phyloP scores from a whole-genome alignment of 1,284 basidiomycete species.

The Irpex lacteus region DNA sequence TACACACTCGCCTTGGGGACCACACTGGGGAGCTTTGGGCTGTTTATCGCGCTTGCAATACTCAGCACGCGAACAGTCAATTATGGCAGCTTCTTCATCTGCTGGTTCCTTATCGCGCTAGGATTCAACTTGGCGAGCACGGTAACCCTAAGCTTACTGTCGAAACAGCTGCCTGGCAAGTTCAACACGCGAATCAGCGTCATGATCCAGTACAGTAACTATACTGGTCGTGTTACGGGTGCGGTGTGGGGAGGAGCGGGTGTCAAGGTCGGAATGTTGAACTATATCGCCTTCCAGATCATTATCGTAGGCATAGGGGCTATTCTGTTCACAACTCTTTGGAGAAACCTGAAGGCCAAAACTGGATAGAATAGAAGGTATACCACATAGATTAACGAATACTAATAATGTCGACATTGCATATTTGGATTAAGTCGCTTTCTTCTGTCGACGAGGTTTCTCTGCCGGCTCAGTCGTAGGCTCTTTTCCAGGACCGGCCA shows the following conservation, averaged over 20 bases:
- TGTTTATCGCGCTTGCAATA: slow-evolving; percentile 49
- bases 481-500: slow-evolving; percentile 17
- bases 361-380: slow-evolving; percentile 23
- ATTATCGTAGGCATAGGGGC: slow-evolving; percentile 57
- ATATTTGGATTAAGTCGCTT: neutral
- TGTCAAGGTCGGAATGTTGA: slow-evolving; percentile 61
- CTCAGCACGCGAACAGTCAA: slow-evolving; percentile 39
- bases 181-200: slow-evolving; percentile 59
- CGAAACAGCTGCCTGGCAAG: slow-evolving; percentile 60
- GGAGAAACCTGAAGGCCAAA: slow-evolving; percentile 66
- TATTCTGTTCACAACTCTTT: slow-evolving; percentile 50
- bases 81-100: slow-evolving; percentile 53
- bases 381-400: neutral
- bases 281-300: slow-evolving; percentile 61
- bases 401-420: no score
- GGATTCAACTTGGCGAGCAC: slow-evolving; percentile 71
- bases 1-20: slow-evolving; percentile 55
- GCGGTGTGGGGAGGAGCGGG: slow-evolving; percentile 69
- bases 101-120: slow-evolving; percentile 66
- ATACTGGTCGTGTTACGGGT: slow-evolving; percentile 57
- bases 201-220: slow-evolving; percentile 68
- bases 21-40: slow-evolving; percentile 46
- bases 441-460: neutral
- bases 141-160: slow-evolving; percentile 60
- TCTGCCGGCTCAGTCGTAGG: neutral